These are phyloP conservation scores for Lactifluus volemus DNA, from an alignment of 768 basidiomycete genomes.

Conservation along the genomic window DNA sequence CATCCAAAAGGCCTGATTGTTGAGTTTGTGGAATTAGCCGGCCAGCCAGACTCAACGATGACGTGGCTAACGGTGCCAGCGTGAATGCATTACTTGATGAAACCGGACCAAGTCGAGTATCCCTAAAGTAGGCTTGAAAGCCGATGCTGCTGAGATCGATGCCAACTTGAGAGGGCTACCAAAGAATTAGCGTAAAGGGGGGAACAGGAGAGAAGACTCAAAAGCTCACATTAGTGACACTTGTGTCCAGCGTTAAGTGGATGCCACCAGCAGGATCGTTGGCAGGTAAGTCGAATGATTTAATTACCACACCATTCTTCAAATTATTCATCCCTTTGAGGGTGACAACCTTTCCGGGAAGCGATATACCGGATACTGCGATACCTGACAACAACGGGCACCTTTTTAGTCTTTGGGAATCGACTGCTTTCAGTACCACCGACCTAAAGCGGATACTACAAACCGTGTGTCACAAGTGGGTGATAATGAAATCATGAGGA, in stretches of 20 bases:
- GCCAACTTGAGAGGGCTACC: conserved; percentile 67
- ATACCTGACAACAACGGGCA: conserved; percentile 35
- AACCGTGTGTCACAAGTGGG: background rate
- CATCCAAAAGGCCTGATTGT: conserved; percentile 41
- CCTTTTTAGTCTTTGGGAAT: background rate
- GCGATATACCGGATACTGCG: conserved; percentile 44
- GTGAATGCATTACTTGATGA: conserved; percentile 40
- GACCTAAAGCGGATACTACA: conserved; percentile 50
- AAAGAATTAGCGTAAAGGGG: conserved; percentile 9
- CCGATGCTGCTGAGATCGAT: conserved; percentile 51
- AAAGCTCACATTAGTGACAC: conserved; percentile 46
- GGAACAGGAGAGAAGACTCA: background rate
- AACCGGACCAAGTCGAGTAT: conserved; percentile 51
- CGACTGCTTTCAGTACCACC: conserved; percentile 8
- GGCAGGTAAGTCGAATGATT: conserved; percentile 59
- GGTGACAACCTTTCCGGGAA: conserved; percentile 48
- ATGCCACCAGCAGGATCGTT: conserved; percentile 69
- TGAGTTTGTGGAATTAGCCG: conserved; percentile 55
- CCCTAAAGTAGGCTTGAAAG: conserved; percentile 49
- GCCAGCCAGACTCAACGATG: conserved; percentile 47
- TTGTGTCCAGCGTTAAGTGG: conserved; percentile 53
- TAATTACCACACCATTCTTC: conserved; percentile 50
- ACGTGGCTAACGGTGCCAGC: conserved; percentile 45
- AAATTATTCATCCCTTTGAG: conserved; percentile 66
- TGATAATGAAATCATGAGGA: too few relatives aligned